Base-by-base conservation (phyloP, 495 filamentous ascomycete genomes). In the Coniosporium apollinis region DNA sequence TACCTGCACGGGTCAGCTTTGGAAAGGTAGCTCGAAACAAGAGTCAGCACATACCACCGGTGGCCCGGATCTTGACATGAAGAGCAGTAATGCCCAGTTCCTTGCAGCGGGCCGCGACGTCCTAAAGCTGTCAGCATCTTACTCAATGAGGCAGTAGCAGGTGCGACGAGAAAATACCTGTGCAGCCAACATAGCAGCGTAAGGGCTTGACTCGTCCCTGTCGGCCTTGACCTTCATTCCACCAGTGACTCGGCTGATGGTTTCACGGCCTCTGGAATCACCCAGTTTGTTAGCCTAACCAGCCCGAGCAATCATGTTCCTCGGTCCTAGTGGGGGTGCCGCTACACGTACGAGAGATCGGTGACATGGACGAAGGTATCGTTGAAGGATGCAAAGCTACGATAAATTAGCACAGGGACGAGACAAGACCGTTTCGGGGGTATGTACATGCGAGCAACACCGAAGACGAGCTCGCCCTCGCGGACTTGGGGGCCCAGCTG, bases 181-280 rank as follows among this genome's bases (percentile, higher is more conserved):
- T 10, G 48, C 89, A 61, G 89, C 89, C 78, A 99, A 82, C 89
- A 99, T 99, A 62, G 89, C 89, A 52, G 89, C 89, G 74, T 99
- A 99, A 45, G 89, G 89, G 33, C 86, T 94, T 43, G 86, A 94
- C 73, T 99, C 89, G 67, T 99, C 89, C 69, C 89, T 85, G 62
- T 99, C 89, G 62, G 89, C 89, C 79, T 99, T 99, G 71, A 99
- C 89, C 73, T 99, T 99, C 89, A 96, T 96, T 58, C 89, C 89
- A 65, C 89, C 89, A 51, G 89, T 99, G 41, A 99, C 85, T 78
- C 89, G 85, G 74, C 70, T 76, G 66, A 99, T 87, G 66, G 89
- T 99, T 84, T 99, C 89, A 67, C 89, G 89, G 67, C 89, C 89
- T 66, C 83, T 93, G 74, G 68, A 64, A 70, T 66, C 65, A 74